Conservation (phyloP, 2,329 filamentous ascomycete species). For the Coniochaeta ligniaria region DNA sequence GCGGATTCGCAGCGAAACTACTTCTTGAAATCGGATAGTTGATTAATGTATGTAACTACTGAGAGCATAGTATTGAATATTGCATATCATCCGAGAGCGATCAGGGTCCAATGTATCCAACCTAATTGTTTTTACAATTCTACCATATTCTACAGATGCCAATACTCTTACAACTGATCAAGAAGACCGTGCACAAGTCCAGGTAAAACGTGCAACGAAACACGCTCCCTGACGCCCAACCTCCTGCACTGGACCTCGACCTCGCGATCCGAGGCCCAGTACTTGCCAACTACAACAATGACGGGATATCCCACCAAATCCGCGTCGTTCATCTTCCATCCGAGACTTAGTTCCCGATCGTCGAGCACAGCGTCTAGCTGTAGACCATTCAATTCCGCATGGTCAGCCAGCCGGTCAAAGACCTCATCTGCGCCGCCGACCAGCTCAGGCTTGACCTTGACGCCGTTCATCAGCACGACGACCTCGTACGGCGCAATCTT, state of each 20-base stretch:
- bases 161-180: background rate
- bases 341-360: conserved; percentile 53
- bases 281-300: conserved; percentile 68
- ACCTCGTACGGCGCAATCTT: conserved; percentile 80
- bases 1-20: no score
- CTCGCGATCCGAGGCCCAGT: conserved; percentile 50
- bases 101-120: no score
- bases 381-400: background rate
- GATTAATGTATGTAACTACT: no score
- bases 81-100: no score
- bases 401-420: conserved; percentile 50
- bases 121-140: background rate
- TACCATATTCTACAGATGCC: background rate
- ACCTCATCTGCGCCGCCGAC: conserved; percentile 46
- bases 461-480: conserved; percentile 51
- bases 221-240: conserved; percentile 53
- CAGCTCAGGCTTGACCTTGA: conserved; percentile 16
- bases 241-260: conserved; percentile 76
- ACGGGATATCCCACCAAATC: conserved; percentile 86
- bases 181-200: background rate
- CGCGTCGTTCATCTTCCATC: conserved; percentile 86
- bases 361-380: conserved; percentile 65
- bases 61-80: no score
- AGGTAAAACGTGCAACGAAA: conserved; percentile 40
- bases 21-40: no score